A percentile compares a stretch with the other conserved stretches of the same genome.
Conservation (phyloP, 495 filamentous ascomycete species). For the Lophiostoma macrostomum region DNA sequence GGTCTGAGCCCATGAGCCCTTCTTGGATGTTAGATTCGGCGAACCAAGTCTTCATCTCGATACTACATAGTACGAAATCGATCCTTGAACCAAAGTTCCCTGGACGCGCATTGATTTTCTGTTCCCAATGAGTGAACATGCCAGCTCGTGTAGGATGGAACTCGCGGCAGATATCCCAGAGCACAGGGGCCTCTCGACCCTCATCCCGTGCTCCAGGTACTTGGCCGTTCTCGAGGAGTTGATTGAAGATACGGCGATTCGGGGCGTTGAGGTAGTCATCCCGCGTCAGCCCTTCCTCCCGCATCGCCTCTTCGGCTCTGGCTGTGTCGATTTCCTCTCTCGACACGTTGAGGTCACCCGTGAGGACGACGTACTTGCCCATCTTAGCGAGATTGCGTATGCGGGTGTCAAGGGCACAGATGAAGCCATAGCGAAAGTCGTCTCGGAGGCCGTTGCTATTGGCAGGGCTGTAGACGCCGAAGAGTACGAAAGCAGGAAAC, state of each 20-base stretch:
- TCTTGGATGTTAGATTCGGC: conserved; percentile 89
- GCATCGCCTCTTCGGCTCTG: conserved; percentile 62
- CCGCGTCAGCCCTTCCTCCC: conserved; percentile 62
- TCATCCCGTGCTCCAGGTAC: conserved; percentile 68
- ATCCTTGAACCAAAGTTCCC: conserved; percentile 90
- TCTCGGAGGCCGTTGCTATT: conserved; percentile 81
- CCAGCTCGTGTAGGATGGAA: conserved; percentile 76
- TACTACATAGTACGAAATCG: conserved; percentile 85
- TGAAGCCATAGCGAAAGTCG: conserved; percentile 76
- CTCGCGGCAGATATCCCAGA: conserved; percentile 82
- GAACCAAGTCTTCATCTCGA: conserved; percentile 81
- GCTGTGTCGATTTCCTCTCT: conserved; percentile 71
- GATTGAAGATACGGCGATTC: conserved; percentile 80
- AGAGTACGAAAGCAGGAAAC: conserved; percentile 90
- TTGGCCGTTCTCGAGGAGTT: conserved; percentile 68
- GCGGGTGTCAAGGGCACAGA: conserved; percentile 74
- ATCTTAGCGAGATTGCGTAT: conserved; percentile 77
- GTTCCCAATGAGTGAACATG: conserved; percentile 97
- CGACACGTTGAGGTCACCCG: conserved; percentile 89
- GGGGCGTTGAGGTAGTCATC: conserved; percentile 72
- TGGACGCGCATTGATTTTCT: conserved; percentile 79
- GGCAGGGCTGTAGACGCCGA: conserved; percentile 88
- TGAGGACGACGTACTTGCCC: conserved; percentile 79
- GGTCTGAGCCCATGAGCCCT: conserved; percentile 91
- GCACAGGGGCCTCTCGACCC: conserved; percentile 67